Conservation (phyloP, 768 basidiomycete species). For the Myochromella boudieri region DNA sequence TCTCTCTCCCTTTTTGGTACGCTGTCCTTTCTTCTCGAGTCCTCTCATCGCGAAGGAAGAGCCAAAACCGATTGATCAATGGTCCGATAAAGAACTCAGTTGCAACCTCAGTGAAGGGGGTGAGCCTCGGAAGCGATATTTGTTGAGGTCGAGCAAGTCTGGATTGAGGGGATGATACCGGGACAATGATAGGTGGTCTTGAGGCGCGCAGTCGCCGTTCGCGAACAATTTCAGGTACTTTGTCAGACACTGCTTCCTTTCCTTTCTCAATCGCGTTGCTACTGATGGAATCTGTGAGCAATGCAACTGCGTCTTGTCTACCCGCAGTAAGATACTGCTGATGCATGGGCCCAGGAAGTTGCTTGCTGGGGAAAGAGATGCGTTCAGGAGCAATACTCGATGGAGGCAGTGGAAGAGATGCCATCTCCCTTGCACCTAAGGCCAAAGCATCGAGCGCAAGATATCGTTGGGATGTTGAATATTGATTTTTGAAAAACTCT, state of each 20-base stretch:
- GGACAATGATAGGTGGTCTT: slow-evolving; percentile 44
- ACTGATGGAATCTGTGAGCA: slow-evolving; percentile 64
- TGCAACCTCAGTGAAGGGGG: slow-evolving; percentile 68
- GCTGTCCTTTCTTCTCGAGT: slow-evolving; percentile 71
- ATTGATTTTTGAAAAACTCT: slow-evolving; percentile 93
- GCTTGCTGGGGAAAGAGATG: slow-evolving; percentile 78
- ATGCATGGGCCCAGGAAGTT: slow-evolving; percentile 72
- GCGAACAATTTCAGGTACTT: slow-evolving; percentile 61
- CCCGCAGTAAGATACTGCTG: slow-evolving; percentile 54
- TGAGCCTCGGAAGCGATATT: slow-evolving; percentile 17
- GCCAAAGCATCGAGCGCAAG: slow-evolving; percentile 86
- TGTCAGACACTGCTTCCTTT: slow-evolving; percentile 51
- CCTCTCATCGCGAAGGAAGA: slow-evolving; percentile 85
- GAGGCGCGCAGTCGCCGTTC: slow-evolving; percentile 74
- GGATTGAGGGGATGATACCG: slow-evolving; percentile 29
- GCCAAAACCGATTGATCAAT: slow-evolving; percentile 92
- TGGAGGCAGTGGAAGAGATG: slow-evolving; percentile 40
- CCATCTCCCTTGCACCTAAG: slow-evolving; percentile 82
- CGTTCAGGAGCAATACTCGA: slow-evolving; percentile 26
- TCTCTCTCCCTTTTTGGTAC: slow-evolving; percentile 48
- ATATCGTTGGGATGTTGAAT: slow-evolving; percentile 83
- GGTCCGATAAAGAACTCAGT: slow-evolving; percentile 90
- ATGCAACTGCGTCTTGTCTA: slow-evolving; percentile 46
- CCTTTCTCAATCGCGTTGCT: slow-evolving; percentile 61
- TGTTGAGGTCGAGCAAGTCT: neutral